Evolutionary conservation across 2,329 filamentous ascomycete species (phyloP).

Genomic region (Ceratocystis cubensis): DNA sequence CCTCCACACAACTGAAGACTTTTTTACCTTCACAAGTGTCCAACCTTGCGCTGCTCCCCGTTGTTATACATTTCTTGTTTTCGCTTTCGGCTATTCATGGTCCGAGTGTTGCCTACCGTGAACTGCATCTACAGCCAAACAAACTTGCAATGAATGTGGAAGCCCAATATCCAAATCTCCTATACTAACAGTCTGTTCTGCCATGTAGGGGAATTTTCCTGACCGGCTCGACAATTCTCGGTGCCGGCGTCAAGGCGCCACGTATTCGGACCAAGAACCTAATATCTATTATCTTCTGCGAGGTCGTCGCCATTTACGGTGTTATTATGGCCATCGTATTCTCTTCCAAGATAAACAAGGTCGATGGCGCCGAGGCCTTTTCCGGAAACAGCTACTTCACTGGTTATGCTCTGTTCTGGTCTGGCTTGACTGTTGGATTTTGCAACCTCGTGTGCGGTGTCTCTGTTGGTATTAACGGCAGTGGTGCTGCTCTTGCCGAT

Average conservation of each 20-base stretch:
- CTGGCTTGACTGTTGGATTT: constrained; percentile 81
- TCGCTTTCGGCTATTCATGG: background rate
- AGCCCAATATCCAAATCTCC: background rate
- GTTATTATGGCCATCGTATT: constrained; percentile 99
- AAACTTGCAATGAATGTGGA: background rate
- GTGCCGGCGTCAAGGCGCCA: constrained; percentile 89
- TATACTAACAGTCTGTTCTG: background rate
- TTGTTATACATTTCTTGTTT: background rate
- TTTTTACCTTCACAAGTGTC: background rate
- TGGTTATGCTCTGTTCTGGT: constrained; percentile 92
- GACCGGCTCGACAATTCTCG: constrained; percentile 92
- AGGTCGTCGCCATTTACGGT: constrained; percentile 98
- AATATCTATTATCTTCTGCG: constrained; percentile 99
- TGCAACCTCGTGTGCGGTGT: constrained; percentile 96
- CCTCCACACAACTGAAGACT: background rate
- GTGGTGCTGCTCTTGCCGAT: constrained; percentile 89
- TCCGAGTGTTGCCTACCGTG: background rate
- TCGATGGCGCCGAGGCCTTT: constrained; percentile 53
- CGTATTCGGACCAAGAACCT: constrained; percentile 98
- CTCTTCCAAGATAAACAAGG: constrained; percentile 66
- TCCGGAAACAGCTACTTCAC: constrained; percentile 79
- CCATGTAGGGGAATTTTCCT: constrained; percentile 89
- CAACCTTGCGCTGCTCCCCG: constrained; percentile 4
- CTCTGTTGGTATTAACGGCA: constrained; percentile 95
- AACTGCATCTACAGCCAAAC: background rate